A percentile compares a stretch with the other conserved stretches of the same genome.
Conservation (phyloP, 1,284 basidiomycete genomes). For the Rhizoctonia solani region DNA sequence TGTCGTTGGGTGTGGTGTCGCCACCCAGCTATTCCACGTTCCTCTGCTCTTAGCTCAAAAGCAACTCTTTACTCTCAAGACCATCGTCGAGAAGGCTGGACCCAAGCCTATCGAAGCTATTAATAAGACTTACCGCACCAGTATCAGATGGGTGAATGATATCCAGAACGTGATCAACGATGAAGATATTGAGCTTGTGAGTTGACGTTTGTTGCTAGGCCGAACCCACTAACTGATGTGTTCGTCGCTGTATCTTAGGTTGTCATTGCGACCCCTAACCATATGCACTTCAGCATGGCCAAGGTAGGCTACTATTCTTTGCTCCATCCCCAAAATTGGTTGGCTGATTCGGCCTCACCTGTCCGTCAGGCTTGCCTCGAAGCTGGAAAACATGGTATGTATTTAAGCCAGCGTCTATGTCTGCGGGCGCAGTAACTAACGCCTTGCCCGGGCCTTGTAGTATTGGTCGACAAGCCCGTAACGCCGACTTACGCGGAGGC, state of each 20-base stretch:
- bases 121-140: conserved; percentile 16
- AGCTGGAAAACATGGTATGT: conserved; percentile 29
- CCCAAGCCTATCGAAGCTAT: conserved; percentile 22
- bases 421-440: too few relatives aligned
- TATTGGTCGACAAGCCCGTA: conserved; percentile 28
- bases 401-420: conserved; percentile 6
- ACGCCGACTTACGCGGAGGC: conserved; percentile 28
- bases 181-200: conserved; percentile 31
- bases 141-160: conserved; percentile 20
- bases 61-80: conserved; percentile 24
- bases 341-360: background rate
- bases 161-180: conserved; percentile 22
- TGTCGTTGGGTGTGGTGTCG: conserved; percentile 25
- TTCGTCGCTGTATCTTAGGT: conserved; percentile 8
- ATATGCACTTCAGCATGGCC: conserved; percentile 32
- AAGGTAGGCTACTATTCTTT: conserved; percentile 10
- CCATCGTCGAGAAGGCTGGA: conserved; percentile 28
- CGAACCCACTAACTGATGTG: background rate
- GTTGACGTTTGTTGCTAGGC: background rate
- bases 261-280: conserved; percentile 29
- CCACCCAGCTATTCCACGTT: conserved; percentile 24
- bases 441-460: background rate
- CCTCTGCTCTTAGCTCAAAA: conserved; percentile 21
- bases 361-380: conserved; percentile 21
- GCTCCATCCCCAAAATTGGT: background rate